Base-by-base conservation (phyloP, 2,329 filamentous ascomycete genomes). In the Dothideomycetes sp. region DNA sequence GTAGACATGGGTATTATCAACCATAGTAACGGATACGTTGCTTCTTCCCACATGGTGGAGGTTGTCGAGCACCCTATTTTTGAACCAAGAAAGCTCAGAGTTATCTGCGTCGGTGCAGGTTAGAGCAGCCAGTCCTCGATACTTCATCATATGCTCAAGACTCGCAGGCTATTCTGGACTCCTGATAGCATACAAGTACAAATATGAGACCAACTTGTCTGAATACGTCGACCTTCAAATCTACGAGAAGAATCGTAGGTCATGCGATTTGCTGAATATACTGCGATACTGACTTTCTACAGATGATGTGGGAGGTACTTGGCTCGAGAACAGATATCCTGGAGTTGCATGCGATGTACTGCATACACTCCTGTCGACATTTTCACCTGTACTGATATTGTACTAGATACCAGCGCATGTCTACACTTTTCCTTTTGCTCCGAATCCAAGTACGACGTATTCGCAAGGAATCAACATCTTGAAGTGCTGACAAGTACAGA, bases 181-280 rank as follows among this genome's bases (percentile, higher is more conserved):
- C 15, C 61, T 65, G 48, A 63, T 65, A 41, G 54, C 64, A 40
- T 64, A 66, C 40, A 60, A 63, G 40, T 58, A 61, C 8, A 27
- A 27, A 27, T 27, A 27, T 12, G 61, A 65, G 47, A 59, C 63
- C 45, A 50, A 62, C 19, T 58, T 64, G 59, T 27, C 22, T 27
- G 46, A 57, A 18, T 54, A 63, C 31, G 50, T 64, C 18, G 57
- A 63, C 3, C 59, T 64, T 30, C 51, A 54, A 1, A 61, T 60
- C 4, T 59, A 58, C 36, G 56, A 61, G 47, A 58, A 58, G 49
- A 59, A 59, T 29, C 35, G 45, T 27, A 27, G 7, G 22, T 27
- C 22, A 27, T 27, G 22, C 22, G 22, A 27, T 12, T 27, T 7
- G 22, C 22, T 12, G 12, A 27, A 12, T 12, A 27, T 5, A 33